Percentiles rank a stretch among this genome's conserved stretches.
Conservation (phyloP, 331 rosid genomes). For the Malus hybrid region DNA sequence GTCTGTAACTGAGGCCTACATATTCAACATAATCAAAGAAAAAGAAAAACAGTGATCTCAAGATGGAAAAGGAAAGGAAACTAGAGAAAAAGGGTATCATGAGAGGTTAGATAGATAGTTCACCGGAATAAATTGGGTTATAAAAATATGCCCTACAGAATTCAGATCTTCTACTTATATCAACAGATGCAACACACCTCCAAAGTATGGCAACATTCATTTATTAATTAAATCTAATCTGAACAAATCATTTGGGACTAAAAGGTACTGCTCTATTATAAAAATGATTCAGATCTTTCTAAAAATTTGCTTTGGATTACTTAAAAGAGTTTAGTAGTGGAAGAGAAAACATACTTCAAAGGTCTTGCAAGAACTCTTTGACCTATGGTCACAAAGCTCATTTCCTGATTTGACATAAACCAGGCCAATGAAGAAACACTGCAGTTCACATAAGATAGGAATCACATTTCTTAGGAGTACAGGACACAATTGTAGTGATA, state of each 20-base stretch:
- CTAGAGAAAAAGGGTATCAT: background rate
- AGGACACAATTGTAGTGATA: conserved; percentile 4
- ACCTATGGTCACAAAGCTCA: conserved; percentile 91
- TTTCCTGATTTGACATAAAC: conserved; percentile 99
- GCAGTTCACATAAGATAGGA: conserved; percentile 16
- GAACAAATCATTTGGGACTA: background rate
- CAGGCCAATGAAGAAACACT: conserved; percentile 99
- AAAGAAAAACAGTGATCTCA: background rate
- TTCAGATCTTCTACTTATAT: background rate
- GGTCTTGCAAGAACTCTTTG: conserved; percentile 98
- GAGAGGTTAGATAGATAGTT: background rate
- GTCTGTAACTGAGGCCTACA: conserved; percentile 1
- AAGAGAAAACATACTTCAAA: conserved; percentile 57
- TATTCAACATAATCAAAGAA: conserved; percentile 2
- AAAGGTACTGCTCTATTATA: background rate
- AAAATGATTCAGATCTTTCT: background rate
- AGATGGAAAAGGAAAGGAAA: background rate
- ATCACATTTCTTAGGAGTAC: conserved; percentile 8
- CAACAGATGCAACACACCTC: background rate
- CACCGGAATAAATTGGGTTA: background rate
- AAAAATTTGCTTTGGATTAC: background rate
- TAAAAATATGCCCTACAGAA: background rate
- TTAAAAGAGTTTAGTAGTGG: background rate
- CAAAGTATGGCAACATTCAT: background rate
- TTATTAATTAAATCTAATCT: background rate